Base-by-base conservation (phyloP, 139 green algal genomes). In the Medakamo hakoo region DNA sequence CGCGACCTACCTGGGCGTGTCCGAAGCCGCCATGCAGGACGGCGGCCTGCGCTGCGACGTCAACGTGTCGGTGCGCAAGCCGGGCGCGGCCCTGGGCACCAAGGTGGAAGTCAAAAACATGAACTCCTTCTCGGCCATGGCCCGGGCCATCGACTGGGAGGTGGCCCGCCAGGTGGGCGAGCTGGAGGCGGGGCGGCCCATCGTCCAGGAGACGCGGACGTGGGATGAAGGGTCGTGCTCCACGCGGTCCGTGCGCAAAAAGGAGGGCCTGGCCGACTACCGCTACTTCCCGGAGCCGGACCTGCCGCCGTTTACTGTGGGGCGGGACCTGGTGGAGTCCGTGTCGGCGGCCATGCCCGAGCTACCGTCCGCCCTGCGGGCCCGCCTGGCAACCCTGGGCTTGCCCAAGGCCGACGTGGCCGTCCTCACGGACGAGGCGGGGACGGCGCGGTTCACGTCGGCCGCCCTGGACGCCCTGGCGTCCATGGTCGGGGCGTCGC, bases 41-140 rank as follows among this genome's bases (percentile, higher is more conserved):
- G 86, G 84, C 1, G 86, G 76, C 48, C 89, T 96, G 83, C 77
- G 91, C 20, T 96, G 85, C 67, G 89, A 96, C 68, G 90, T 96
- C 9, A 96, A 96, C 72, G 79, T 96, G 32, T 88, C 77, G 22
- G 86, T 94, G 60, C 68, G 84, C 21, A 63, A 66, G 55, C 74
- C 81, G 57, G 19, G 49, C 55, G 28, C 66, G 14, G 20, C 31
- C 29, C 86, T 96, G 63, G 92, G 92, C 40, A 98, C 91, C 57
- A 95, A 95, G 65, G 91, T 98, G 66, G 92, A 98, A 73, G 78
- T 98, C 62, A 98, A 98, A 73, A 98, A 98, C 80, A 95, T 98
- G 87, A 98, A 98, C 83, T 87, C 72, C 32, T 98, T 98, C 74
- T 80, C 66, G 65, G 89, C 88, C 67, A 97, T 98, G 82, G 81